Conservation (phyloP, 2,329 filamentous ascomycete species). For the Hypoxylon sp. region DNA sequence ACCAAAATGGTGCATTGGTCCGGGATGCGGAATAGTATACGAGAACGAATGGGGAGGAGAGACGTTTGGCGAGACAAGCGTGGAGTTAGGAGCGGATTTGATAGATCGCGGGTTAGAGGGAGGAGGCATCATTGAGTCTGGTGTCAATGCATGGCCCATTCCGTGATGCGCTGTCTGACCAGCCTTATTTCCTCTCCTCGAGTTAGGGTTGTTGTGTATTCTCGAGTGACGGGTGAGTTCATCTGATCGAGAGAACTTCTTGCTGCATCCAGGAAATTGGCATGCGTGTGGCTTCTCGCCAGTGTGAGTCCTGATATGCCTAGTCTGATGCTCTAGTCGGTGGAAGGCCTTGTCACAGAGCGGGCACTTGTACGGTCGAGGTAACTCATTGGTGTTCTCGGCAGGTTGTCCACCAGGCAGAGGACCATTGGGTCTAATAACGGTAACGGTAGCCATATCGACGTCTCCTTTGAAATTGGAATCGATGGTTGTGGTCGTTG, state of each 20-base stretch:
- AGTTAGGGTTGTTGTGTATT: slow-evolving; percentile 99
- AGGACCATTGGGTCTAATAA: slow-evolving; percentile 70
- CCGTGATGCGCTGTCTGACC: slow-evolving; percentile 56
- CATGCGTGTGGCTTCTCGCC: slow-evolving; percentile 98
- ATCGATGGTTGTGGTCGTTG: slow-evolving; percentile 47
- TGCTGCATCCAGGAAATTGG: slow-evolving; percentile 93
- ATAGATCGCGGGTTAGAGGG: slow-evolving; percentile 79
- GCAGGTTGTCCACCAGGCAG: slow-evolving; percentile 68
- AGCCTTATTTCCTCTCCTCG: slow-evolving; percentile 88
- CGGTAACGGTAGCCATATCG: slow-evolving; percentile 64
- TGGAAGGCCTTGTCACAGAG: slow-evolving; percentile 99
- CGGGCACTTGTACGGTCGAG: slow-evolving; percentile 97
- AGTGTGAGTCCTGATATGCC: slow-evolving; percentile 95
- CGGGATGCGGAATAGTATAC: slow-evolving; percentile 63
- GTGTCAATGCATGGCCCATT: slow-evolving; percentile 57
- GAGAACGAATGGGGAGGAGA: slow-evolving; percentile 92
- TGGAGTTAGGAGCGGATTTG: slow-evolving; percentile 86
- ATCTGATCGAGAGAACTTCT: slow-evolving; percentile 95
- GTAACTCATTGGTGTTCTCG: slow-evolving; percentile 75
- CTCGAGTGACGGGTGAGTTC: slow-evolving; percentile 96
- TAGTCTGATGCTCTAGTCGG: slow-evolving; percentile 90
- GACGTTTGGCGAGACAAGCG: slow-evolving; percentile 91
- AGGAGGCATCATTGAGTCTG: slow-evolving; percentile 77
- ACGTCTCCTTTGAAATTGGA: slow-evolving; percentile 49
- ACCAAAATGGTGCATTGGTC: slow-evolving; percentile 58